Evolutionary conservation across 352 stramenopile genomes (phyloP).

Genomic region (Phytopythium chamaehyphon): DNA sequence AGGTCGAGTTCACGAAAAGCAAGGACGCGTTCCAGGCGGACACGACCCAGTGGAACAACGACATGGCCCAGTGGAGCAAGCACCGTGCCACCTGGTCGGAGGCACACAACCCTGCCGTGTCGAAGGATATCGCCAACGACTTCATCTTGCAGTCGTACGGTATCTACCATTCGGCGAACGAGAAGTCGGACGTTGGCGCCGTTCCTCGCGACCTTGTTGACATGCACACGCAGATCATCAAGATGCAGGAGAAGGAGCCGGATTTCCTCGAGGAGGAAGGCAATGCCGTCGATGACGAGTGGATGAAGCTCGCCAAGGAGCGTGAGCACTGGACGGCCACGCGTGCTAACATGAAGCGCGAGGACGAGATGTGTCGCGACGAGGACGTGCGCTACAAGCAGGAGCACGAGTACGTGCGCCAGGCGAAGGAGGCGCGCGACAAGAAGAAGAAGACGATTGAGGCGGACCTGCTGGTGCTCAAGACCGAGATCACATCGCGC

Average conservation of each 20-base stretch:
- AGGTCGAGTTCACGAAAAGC: constrained; percentile 87
- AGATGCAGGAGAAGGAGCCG: constrained; percentile 84
- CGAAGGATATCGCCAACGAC: constrained; percentile 85
- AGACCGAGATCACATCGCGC: constrained; percentile 76
- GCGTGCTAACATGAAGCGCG: constrained; percentile 86
- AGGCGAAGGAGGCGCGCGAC: constrained; percentile 65
- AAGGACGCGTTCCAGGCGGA: constrained; percentile 87
- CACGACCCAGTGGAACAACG: constrained; percentile 85
- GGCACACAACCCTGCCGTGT: constrained; percentile 83
- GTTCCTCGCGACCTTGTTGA: constrained; percentile 71
- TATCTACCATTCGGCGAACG: constrained; percentile 60
- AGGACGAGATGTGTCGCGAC: constrained; percentile 85
- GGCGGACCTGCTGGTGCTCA: constrained; percentile 64
- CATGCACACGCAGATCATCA: constrained; percentile 69
- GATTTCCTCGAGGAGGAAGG: constrained; percentile 76
- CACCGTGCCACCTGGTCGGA: constrained; percentile 86
- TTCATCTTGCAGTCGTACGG: constrained; percentile 86
- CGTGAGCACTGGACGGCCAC: constrained; percentile 87
- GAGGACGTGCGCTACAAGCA: constrained; percentile 82
- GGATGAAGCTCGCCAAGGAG: constrained; percentile 88
- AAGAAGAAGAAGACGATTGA: constrained; percentile 86
- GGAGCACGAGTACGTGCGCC: constrained; percentile 80
- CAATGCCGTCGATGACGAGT: constrained; percentile 80
- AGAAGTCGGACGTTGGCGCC: constrained; percentile 33
- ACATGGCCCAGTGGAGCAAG: constrained; percentile 86